phyloP scores from a whole-genome alignment of 139 green algal species.

The Nannochloris sp. region DNA sequence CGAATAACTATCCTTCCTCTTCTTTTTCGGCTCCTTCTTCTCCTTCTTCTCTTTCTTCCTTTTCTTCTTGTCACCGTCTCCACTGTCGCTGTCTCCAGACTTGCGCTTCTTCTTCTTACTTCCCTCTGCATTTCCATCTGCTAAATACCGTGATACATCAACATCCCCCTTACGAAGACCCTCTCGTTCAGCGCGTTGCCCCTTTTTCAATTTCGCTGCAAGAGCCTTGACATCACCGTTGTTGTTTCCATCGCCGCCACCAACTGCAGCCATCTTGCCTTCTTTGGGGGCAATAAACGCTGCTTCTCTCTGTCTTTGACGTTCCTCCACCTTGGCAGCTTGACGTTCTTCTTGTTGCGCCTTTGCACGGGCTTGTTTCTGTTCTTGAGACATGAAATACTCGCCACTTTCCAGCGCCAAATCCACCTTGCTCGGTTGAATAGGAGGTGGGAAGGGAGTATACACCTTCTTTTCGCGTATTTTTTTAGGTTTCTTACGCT shows the following conservation, averaged over 20 bases:
- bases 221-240: conserved; percentile 22
- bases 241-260: neutral
- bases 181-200: neutral
- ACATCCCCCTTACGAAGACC: neutral
- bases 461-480: conserved; percentile 73
- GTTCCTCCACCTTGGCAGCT: conserved; percentile 30
- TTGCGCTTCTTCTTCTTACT: neutral
- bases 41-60: conserved; percentile 20
- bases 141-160: neutral
- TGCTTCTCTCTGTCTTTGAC: conserved; percentile 60
- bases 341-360: conserved; percentile 40
- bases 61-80: neutral
- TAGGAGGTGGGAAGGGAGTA: conserved; percentile 94
- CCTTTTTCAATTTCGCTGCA: conserved; percentile 42
- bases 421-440: conserved; percentile 83
- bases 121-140: neutral
- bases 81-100: neutral
- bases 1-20: neutral
- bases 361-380: conserved; percentile 49
- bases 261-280: neutral
- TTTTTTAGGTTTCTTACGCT: conserved; percentile 75
- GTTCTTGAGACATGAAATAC: conserved; percentile 85
- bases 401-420: conserved; percentile 89
- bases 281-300: conserved; percentile 79
- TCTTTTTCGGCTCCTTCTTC: neutral